Base-by-base conservation (phyloP, 129 eudicot species). In the Ambrosia artemisiifolia region DNA sequence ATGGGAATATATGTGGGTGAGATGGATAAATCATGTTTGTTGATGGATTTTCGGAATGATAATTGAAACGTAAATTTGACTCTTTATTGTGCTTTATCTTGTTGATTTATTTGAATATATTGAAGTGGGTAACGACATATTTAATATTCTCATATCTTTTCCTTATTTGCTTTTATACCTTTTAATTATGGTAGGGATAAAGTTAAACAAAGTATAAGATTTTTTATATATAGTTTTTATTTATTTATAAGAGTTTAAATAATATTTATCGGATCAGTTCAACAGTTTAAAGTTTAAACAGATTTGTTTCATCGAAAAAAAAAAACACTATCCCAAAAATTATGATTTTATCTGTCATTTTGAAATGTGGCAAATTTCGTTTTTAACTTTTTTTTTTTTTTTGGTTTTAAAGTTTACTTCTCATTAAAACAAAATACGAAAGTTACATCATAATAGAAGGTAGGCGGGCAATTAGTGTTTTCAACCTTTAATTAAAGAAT, bases 1-100 rank as follows among this genome's bases (percentile, higher is more conserved):
- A 48, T 64, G 53, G 69, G 56, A 72, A 46, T 16, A 46, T 14
- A 63, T 76, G 70, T 70, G 81, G 76, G 81, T 77, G 81, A 70
- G 71, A 70, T 77, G 76, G 70, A 49, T 65, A 70, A 36, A 77
- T 77, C 81, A 77, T 70, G 81, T 70, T 77, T n/a, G 81, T 77
- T 77, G 81, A 77, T 61, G 48, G 63, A 77, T 77, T 70, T 77
- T 62, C 81, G 76, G 76, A 67, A 42, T 67, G 7, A 54, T 65
- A 12, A 76, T 56, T 67, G 66, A 77, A 77, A 77, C 81, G 81
- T 77, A 77, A 61, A 14, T 77, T 77, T 77, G 74, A 76, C 80
- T 76, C 74, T 67, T 66, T 75, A 75, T 65, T 63, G 2, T 63
- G 34, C 11, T 28, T 75, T 38, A 13, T 28, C 2, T 30, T 73